A percentile compares a stretch with the other conserved stretches of the same genome.
These are phyloP conservation scores for Kernera saxatilis DNA, from an alignment of 345 rosid species.

Conservation along the genomic window DNA sequence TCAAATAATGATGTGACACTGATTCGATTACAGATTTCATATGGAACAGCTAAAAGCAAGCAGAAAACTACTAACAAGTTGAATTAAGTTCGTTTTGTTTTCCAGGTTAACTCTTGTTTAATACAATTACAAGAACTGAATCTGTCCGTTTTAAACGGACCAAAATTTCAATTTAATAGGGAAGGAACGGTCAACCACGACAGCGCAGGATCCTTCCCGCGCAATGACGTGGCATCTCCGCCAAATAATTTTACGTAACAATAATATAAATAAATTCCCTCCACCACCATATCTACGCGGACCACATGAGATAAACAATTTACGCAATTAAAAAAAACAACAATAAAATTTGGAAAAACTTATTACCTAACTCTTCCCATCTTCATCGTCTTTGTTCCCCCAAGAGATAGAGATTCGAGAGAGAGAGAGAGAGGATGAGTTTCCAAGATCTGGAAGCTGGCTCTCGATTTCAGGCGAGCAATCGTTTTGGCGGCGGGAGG, in stretches of 20 bases:
- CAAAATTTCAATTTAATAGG: neutral
- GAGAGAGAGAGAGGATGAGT: conserved; percentile 39
- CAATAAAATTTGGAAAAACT: neutral
- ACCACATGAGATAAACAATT: conserved; percentile 15
- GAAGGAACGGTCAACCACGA: neutral
- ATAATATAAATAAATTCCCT: neutral
- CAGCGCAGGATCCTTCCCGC: conserved; percentile 2
- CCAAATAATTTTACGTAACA: neutral
- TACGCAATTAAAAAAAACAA: neutral
- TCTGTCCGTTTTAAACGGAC: neutral
- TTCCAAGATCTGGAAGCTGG: conserved; percentile 62
- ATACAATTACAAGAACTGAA: neutral
- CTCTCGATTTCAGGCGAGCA: conserved; percentile 9
- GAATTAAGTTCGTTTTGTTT: neutral
- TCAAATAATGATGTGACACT: neutral
- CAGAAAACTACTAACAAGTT: neutral
- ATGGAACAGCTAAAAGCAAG: neutral
- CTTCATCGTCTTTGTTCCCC: conserved; percentile 11
- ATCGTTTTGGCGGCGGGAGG: conserved; percentile 18
- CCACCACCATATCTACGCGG: conserved; percentile 13
- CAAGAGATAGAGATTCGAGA: neutral
- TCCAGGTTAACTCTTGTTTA: neutral
- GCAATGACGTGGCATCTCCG: conserved; percentile 23
- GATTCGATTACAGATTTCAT: neutral
- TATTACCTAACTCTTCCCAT: conserved; percentile 23